Evolutionary conservation across 352 stramenopile species (phyloP), one percentile per base, ranked within the genome.

Genomic region (Paralagenidium karlingii): DNA sequence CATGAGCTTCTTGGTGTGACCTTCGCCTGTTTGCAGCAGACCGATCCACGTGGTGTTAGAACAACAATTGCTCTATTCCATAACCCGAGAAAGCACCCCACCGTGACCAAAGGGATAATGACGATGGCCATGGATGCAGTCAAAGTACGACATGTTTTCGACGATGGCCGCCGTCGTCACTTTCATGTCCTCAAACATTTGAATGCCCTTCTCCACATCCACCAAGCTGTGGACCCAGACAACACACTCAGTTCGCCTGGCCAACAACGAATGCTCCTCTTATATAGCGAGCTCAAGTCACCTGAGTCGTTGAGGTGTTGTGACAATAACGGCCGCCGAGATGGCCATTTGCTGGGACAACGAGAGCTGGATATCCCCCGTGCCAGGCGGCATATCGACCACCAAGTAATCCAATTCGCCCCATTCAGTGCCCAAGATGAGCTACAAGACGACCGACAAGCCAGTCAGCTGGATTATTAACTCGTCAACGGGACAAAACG

Each of bases 131-230:
- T 88, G 76, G 8, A 64, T 78, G 48, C 84, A 94, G 45, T 94
- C 78, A 43, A 95, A 98, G 47, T 97, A 99, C 15, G 94, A 85
- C 95, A 99, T 99, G 62, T 99, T 99, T 51, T 99, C 94, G 5
- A 99, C 96, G 10, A 99, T 79, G 10, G 94, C 94, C 5, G 96
- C 61, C 7, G 88, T 97, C 39, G 93, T 94, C 27, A 77, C 73
- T 63, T 98, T 96, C 16, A 99, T 73, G 24, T 95, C 86, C 33
- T 98, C 79, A 55, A 99, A 99, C 86, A 99, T 97, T 26, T 94
- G 65, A 33, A 99, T 96, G 39, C 96, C 96, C 53, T 98, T 97
- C 38, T 98, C 94, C 9, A 99, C 96, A 59, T 99, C 96, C 19
- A 96, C 93, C 55, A 98, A 98, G 55, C 82, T 95, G 36, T 29